A percentile compares a stretch with the other conserved stretches of the same genome.
phyloP scores from a whole-genome alignment of 371 early-diverging fungal species.

The Mucor indicus region DNA sequence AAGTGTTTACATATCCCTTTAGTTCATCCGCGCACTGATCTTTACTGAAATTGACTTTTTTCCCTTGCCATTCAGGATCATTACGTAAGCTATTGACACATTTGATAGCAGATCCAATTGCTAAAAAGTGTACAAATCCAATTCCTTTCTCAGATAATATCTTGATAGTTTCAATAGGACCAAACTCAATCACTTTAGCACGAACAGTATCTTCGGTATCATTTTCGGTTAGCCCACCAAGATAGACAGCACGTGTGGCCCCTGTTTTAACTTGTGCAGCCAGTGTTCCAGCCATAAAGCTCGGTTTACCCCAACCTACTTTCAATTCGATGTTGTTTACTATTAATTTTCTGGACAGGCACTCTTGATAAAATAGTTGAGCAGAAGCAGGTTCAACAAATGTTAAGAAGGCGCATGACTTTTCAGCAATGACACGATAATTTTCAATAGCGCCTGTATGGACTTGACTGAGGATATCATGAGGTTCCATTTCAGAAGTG shows the following conservation, averaged over 20 bases:
- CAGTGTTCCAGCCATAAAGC: conserved; percentile 46
- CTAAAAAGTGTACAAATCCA: conserved; percentile 76
- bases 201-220: conserved; percentile 48
- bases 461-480: conserved; percentile 69
- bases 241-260: conserved; percentile 75
- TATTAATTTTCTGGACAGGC: conserved; percentile 22
- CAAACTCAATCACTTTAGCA: conserved; percentile 53
- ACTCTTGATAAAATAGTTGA: conserved; percentile 49
- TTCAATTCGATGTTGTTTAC: conserved; percentile 53
- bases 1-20: not conserved
- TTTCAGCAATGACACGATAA: conserved; percentile 63
- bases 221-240: conserved; percentile 61
- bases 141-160: conserved; percentile 65
- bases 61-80: conserved; percentile 46
- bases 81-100: conserved; percentile 51
- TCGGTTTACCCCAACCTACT: conserved; percentile 80
- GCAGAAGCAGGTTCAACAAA: conserved; percentile 73
- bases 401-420: conserved; percentile 74
- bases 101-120: conserved; percentile 60
- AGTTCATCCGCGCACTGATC: conserved; percentile 2
- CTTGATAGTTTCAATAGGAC: conserved; percentile 66
- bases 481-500: conserved; percentile 49
- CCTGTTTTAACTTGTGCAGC: conserved; percentile 56
- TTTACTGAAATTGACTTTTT: conserved; percentile 60
- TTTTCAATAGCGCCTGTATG: conserved; percentile 71